A percentile compares a stretch with the other conserved stretches of the same genome.
Evolutionary conservation across 1,284 basidiomycete species (phyloP).

Genomic region (Caloboletus firmus): DNA sequence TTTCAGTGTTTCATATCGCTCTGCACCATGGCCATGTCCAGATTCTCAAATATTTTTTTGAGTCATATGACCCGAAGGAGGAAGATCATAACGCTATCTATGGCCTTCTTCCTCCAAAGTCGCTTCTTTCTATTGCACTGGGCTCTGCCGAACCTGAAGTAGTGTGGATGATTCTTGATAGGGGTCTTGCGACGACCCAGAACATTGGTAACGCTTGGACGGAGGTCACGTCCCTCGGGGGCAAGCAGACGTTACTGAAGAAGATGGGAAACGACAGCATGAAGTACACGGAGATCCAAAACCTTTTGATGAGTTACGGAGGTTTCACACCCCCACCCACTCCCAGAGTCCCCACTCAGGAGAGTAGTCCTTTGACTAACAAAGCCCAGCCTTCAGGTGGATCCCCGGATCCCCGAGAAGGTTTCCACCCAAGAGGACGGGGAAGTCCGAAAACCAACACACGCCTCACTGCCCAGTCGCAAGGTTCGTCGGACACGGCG

Average conservation of each 20-base stretch:
- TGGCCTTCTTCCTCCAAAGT: slow-evolving; percentile 38
- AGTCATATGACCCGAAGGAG: slow-evolving; percentile 50
- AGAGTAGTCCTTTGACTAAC: slow-evolving; percentile 7
- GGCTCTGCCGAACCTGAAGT: slow-evolving; percentile 58
- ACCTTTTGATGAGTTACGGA: slow-evolving; percentile 55
- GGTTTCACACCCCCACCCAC: slow-evolving; percentile 49
- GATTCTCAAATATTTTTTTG: slow-evolving; percentile 57
- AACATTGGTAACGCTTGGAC: slow-evolving; percentile 54
- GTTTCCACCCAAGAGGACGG: slow-evolving; percentile 8
- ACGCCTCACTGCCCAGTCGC: neutral
- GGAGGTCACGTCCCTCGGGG: slow-evolving; percentile 43
- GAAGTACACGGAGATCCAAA: slow-evolving; percentile 51
- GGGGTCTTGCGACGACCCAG: slow-evolving; percentile 46
- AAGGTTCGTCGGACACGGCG: neutral
- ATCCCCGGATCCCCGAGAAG: neutral
- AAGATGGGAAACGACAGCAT: slow-evolving; percentile 29
- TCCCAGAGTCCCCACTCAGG: slow-evolving; percentile 31
- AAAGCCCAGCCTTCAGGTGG: neutral
- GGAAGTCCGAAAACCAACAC: slow-evolving; percentile 3
- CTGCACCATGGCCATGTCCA: slow-evolving; percentile 49
- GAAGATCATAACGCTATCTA: slow-evolving; percentile 52
- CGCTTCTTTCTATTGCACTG: slow-evolving; percentile 55
- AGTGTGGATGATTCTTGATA: slow-evolving; percentile 62
- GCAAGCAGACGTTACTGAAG: slow-evolving; percentile 33
- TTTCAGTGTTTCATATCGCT: slow-evolving; percentile 69